Conservation (phyloP, 176 grass and related monocot genomes). For the Avena atlantica region DNA sequence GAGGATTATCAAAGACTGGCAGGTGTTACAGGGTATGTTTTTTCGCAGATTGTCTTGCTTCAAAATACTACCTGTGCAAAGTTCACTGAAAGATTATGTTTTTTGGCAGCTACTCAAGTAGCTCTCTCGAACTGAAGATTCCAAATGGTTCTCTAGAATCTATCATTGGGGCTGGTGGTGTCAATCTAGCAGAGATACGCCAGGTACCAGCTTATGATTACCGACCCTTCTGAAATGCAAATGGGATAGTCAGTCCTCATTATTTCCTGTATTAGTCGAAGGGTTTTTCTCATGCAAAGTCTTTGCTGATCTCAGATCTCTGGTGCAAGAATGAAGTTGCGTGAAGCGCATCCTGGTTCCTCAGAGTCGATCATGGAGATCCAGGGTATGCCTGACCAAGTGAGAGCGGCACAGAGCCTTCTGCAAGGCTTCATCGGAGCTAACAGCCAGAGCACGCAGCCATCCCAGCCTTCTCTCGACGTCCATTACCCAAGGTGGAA, state of each 20-base stretch:
- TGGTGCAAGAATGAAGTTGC: slow-evolving; percentile 69
- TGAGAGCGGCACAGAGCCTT: slow-evolving; percentile 63
- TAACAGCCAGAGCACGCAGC: slow-evolving; percentile 40
- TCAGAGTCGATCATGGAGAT: slow-evolving; percentile 70
- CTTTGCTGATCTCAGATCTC: slow-evolving; percentile 50
- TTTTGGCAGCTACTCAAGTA: slow-evolving; percentile 63
- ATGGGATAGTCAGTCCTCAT: background rate
- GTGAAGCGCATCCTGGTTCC: slow-evolving; percentile 48
- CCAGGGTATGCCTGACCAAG: slow-evolving; percentile 71
- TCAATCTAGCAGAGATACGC: slow-evolving; percentile 72
- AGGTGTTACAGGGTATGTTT: slow-evolving; percentile 54
- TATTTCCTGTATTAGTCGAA: background rate
- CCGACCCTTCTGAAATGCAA: slow-evolving; percentile 10
- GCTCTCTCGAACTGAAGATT: slow-evolving; percentile 64
- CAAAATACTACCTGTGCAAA: background rate
- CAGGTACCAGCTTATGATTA: slow-evolving; percentile 59
- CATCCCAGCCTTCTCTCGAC: slow-evolving; percentile 43
- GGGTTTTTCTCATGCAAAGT: slow-evolving; percentile 36
- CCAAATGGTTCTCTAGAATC: slow-evolving; percentile 64
- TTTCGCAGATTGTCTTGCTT: background rate
- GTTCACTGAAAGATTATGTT: slow-evolving; percentile 22
- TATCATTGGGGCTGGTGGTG: slow-evolving; percentile 63
- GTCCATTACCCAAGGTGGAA: slow-evolving; percentile 55
- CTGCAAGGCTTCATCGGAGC: slow-evolving; percentile 64
- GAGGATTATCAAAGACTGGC: slow-evolving; percentile 55